Conservation (phyloP, 108 stramenopile genomes). For the Fragilaria crotonensis region DNA sequence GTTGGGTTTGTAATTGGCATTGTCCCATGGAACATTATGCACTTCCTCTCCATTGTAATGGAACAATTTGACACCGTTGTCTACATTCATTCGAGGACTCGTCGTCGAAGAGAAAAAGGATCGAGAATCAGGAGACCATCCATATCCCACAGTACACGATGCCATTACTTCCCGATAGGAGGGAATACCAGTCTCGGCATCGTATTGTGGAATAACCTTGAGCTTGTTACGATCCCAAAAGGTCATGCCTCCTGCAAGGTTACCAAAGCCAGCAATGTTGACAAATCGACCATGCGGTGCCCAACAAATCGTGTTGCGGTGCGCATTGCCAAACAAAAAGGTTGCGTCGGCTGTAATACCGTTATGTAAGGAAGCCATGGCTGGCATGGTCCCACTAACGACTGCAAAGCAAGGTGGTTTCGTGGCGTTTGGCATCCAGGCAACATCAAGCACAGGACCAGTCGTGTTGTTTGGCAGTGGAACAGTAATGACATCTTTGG, state of each 20-base stretch:
- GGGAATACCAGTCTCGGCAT: conserved; percentile 15
- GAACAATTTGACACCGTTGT: conserved; percentile 87
- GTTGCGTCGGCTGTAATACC: conserved; percentile 80
- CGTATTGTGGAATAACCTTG: conserved; percentile 56
- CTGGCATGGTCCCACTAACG: conserved; percentile 88
- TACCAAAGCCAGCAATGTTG: conserved; percentile 77
- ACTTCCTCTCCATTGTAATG: conserved; percentile 77
- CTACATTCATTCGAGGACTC: conserved; percentile 97
- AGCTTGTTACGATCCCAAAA: conserved; percentile 95
- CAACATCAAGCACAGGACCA: conserved; percentile 73
- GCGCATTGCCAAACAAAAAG: conserved; percentile 92
- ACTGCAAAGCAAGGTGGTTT: conserved; percentile 77
- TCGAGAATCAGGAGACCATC: conserved; percentile 91
- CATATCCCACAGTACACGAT: conserved; percentile 64
- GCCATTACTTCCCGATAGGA: conserved; percentile 1
- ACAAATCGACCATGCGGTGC: conserved; percentile 90
- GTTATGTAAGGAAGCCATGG: conserved; percentile 86
- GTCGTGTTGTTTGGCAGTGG: conserved; percentile 50
- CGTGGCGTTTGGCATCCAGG: conserved; percentile 83
- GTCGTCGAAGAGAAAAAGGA: conserved; percentile 87
- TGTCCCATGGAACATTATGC: conserved; percentile 60
- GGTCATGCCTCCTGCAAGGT: conserved; percentile 88
- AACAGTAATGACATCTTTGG: conserved; percentile 48
- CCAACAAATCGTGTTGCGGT: conserved; percentile 87
- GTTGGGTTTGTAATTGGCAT: conserved; percentile 60